phyloP scores from a whole-genome alignment of 2,329 filamentous ascomycete species.

The Stachybotrys elegans region DNA sequence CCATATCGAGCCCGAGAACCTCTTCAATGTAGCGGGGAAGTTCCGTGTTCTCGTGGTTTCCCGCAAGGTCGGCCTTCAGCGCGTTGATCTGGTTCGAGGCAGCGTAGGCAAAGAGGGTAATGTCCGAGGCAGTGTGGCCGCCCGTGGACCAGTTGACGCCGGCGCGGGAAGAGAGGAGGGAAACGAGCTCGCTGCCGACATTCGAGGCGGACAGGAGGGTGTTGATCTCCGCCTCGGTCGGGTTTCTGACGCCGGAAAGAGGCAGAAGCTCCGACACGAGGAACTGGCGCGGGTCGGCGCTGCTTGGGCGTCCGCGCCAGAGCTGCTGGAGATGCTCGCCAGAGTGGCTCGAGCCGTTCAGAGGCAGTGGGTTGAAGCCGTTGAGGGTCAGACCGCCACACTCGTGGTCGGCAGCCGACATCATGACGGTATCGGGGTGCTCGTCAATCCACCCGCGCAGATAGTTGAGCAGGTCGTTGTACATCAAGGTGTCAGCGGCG shows the following conservation, averaged over 20 bases:
- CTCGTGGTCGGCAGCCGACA: conserved; percentile 33
- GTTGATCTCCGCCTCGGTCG: conserved; percentile 19
- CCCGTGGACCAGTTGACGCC: conserved; percentile 29
- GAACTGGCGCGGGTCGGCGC: conserved; percentile 21
- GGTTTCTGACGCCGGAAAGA: conserved; percentile 20
- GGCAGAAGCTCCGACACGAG: conserved; percentile 18
- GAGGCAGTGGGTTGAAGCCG: conserved; percentile 24
- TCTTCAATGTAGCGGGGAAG: conserved; percentile 21
- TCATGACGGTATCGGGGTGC: conserved; percentile 28
- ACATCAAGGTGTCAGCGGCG: conserved; percentile 35
- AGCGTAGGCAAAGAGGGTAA: conserved; percentile 28
- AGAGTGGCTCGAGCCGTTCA: conserved; percentile 18
- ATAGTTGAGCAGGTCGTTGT: conserved; percentile 27
- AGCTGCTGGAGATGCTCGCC: conserved; percentile 19
- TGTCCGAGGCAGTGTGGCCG: conserved; percentile 30
- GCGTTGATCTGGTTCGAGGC: conserved; percentile 14
- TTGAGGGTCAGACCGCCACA: conserved; percentile 29
- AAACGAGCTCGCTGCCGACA: conserved; percentile 18
- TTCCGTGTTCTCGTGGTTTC: conserved; percentile 25
- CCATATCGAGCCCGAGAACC: conserved; percentile 19
- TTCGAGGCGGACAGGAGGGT: conserved; percentile 13
- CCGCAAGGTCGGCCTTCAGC: conserved; percentile 18
- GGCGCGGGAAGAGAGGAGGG: conserved; percentile 20
- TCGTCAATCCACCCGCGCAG: conserved; percentile 31
- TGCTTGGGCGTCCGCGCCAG: conserved; percentile 16